These are phyloP conservation scores for Apodospora peruviana DNA, from an alignment of 495 filamentous ascomycete species.

Conservation along the genomic window DNA sequence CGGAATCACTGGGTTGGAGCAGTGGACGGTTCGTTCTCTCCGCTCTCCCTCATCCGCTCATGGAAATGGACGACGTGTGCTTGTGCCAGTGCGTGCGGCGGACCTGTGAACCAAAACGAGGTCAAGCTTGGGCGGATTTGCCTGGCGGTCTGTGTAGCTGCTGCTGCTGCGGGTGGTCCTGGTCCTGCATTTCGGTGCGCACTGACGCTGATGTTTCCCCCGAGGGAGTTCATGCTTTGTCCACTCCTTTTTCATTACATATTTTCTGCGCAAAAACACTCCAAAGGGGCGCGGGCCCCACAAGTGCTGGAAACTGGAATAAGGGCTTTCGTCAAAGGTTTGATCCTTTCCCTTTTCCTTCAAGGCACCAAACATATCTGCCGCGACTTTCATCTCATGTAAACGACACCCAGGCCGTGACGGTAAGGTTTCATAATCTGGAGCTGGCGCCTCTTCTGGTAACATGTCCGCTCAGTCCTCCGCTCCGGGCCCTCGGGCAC, in stretches of 20 bases:
- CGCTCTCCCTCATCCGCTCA: too few relatives aligned
- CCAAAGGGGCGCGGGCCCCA: background rate
- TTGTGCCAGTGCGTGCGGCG: too few relatives aligned
- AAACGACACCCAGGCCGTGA: background rate
- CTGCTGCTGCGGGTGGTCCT: too few relatives aligned
- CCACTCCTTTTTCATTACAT: background rate
- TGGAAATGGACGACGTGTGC: too few relatives aligned
- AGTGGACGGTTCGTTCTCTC: too few relatives aligned
- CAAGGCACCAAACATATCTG: background rate
- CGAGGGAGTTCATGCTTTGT: background rate
- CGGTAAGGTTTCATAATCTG: background rate
- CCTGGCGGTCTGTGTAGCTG: too few relatives aligned
- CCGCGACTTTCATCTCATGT: background rate
- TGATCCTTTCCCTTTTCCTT: constrained; percentile 1
- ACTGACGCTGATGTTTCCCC: constrained; percentile 1
- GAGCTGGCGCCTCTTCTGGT: background rate
- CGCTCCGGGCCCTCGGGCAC: background rate
- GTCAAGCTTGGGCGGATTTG: too few relatives aligned
- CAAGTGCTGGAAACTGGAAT: background rate
- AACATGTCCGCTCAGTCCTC: background rate
- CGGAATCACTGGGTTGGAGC: too few relatives aligned
- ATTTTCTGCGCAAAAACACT: background rate
- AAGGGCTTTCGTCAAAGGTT: background rate
- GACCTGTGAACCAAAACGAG: too few relatives aligned
- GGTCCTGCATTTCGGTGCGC: too few relatives aligned